phyloP scores from a whole-genome alignment of 495 filamentous ascomycete species.

The Aspergillus carlsbadensis region DNA sequence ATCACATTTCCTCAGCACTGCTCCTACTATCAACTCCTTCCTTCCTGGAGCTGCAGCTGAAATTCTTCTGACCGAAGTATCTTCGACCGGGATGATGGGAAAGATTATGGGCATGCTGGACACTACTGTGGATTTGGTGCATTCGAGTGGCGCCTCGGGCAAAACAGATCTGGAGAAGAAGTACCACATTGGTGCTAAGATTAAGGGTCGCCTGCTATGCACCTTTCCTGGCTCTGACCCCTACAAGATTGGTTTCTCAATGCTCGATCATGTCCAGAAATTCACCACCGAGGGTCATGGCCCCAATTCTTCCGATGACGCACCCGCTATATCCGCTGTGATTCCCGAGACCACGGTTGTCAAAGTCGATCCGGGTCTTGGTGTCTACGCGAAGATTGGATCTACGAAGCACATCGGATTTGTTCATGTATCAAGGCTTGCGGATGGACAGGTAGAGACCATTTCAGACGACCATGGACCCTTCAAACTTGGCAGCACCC shows the following conservation, averaged over 20 bases:
- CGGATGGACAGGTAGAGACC: constrained; percentile 80
- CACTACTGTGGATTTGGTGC: constrained; percentile 83
- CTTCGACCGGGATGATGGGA: constrained; percentile 61
- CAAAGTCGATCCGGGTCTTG: constrained; percentile 72
- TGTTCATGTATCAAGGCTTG: constrained; percentile 87
- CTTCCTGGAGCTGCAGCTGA: constrained; percentile 88
- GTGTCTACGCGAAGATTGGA: constrained; percentile 80
- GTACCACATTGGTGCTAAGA: constrained; percentile 76
- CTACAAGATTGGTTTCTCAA: constrained; percentile 79
- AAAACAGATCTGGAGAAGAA: constrained; percentile 67
- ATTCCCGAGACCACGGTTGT: constrained; percentile 73
- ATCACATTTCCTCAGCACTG: constrained; percentile 63
- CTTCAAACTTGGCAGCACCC: constrained; percentile 72
- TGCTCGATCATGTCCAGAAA: constrained; percentile 78
- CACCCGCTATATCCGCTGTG: constrained; percentile 70
- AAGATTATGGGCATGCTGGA: constrained; percentile 92
- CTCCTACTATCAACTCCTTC: constrained; percentile 85
- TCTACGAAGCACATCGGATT: constrained; percentile 74
- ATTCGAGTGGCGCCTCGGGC: constrained; percentile 69
- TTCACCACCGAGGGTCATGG: constrained; percentile 52
- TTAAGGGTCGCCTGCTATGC: constrained; percentile 83
- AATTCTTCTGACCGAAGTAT: constrained; percentile 73
- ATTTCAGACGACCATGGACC: constrained; percentile 72
- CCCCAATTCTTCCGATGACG: constrained; percentile 47
- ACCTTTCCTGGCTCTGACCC: constrained; percentile 75